phyloP scores from a whole-genome alignment of 1,139 yeast species.

The Pichia sp. region DNA sequence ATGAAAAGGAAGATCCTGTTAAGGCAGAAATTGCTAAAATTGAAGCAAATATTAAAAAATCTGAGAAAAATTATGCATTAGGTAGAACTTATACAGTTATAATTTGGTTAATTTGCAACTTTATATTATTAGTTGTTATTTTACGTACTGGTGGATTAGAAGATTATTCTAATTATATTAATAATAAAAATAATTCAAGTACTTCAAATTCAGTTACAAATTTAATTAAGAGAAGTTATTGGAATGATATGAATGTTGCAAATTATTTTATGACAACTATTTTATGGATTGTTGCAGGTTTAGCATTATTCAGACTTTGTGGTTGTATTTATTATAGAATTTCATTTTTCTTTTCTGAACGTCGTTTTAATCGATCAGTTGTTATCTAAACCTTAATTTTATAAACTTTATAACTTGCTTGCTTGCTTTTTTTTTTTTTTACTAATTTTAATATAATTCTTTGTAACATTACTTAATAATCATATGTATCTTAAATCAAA shows the following conservation, averaged over 20 bases:
- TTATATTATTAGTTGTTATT: conserved; percentile 69
- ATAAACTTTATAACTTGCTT: no score
- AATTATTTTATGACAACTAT: conserved; percentile 61
- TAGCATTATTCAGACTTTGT: conserved; percentile 63
- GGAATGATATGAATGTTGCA: conserved; percentile 23
- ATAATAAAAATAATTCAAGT: conserved; percentile 37
- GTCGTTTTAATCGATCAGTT: conserved; percentile 16
- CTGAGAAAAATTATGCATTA: conserved; percentile 45
- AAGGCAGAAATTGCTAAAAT: conserved; percentile 19
- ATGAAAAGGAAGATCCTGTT: conserved; percentile 16
- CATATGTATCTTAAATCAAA: no score
- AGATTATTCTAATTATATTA: conserved; percentile 31
- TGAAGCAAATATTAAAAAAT: conserved; percentile 34
- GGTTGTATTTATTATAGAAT: conserved; percentile 45
- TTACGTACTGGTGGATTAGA: conserved; percentile 36
- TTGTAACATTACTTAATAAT: no score
- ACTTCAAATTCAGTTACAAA: conserved; percentile 49
- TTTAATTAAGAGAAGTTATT: conserved; percentile 40
- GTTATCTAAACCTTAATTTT: neutral
- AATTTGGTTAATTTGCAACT: conserved; percentile 77
- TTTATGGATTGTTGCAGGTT: conserved; percentile 70
- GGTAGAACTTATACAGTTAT: conserved; percentile 89
- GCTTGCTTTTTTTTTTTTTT: no score
- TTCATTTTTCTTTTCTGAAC: conserved; percentile 17
- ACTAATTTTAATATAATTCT: no score